Percentiles rank a stretch among this genome's conserved stretches.
These are phyloP conservation scores for Coemansia furcata DNA, from an alignment of 192 early-diverging fungal species.

Conservation along the genomic window DNA sequence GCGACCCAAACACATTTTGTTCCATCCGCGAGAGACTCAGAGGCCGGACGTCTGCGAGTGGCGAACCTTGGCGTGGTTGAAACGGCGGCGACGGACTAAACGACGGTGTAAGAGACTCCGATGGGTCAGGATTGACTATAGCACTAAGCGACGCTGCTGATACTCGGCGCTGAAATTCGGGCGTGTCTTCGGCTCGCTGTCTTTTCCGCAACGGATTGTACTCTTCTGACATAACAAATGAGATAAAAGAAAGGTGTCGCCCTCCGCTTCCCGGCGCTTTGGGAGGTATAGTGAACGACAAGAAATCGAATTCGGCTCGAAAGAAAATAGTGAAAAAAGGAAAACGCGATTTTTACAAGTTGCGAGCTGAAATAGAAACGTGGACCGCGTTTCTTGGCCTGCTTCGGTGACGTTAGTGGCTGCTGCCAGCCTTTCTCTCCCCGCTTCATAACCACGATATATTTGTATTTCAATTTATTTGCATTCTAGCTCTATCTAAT, in stretches of 20 bases:
- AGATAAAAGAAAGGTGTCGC: neutral
- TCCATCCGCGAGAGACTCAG: conserved; percentile 52
- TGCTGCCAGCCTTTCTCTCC: neutral
- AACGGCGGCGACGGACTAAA: conserved; percentile 31
- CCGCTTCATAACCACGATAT: neutral
- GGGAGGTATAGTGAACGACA: neutral
- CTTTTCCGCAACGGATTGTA: conserved; percentile 30
- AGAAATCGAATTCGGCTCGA: conserved; percentile 1
- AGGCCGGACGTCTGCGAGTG: conserved; percentile 10
- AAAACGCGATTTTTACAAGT: neutral
- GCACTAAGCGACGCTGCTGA: conserved; percentile 48
- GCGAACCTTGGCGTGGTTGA: neutral
- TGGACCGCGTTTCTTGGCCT: neutral
- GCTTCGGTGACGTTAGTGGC: neutral
- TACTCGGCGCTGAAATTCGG: conserved; percentile 37
- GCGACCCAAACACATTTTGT: conserved; percentile 60
- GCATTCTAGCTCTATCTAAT: conserved; percentile 7
- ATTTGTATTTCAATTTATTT: neutral
- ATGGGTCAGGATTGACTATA: conserved; percentile 44
- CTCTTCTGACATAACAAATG: conserved; percentile 5
- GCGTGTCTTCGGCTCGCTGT: conserved; percentile 30
- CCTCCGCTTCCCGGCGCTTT: neutral
- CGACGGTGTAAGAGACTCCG: neutral
- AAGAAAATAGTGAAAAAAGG: neutral
- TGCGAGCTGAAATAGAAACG: conserved; percentile 2